Evolutionary conservation across 257 asterid genomes (phyloP).

Genomic region (Ilex asprella): DNA sequence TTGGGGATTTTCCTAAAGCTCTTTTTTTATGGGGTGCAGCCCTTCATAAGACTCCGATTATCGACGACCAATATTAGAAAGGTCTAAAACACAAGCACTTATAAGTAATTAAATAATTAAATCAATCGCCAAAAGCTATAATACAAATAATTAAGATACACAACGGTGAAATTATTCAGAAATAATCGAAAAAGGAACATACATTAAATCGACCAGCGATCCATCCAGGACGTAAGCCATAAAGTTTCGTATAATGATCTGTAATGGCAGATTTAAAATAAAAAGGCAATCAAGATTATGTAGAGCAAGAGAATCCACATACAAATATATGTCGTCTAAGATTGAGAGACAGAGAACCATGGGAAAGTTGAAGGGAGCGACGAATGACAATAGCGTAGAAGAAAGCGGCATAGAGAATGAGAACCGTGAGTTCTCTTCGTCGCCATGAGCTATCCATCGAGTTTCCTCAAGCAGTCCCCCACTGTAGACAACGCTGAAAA

Average conservation of each 20-base stretch:
- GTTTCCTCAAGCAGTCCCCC: neutral
- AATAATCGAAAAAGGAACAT: constrained; percentile 8
- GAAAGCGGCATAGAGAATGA: constrained; percentile 48
- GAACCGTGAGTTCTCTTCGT: constrained; percentile 59
- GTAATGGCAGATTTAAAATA: constrained; percentile 18
- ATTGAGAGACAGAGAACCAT: constrained; percentile 30
- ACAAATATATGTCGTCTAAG: neutral
- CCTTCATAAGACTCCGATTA: no score
- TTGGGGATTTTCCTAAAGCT: no score
- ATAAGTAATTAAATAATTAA: neutral
- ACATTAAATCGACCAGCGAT: constrained; percentile 55
- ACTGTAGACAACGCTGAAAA: no score
- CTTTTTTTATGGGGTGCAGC: no score
- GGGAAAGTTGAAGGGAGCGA: constrained; percentile 85
- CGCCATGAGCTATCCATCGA: constrained; percentile 39
- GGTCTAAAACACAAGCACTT: neutral
- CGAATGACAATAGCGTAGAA: constrained; percentile 60
- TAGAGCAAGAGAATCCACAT: neutral
- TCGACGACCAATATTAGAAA: no score
- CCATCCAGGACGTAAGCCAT: constrained; percentile 81
- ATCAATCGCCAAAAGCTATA: neutral
- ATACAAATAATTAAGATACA: neutral
- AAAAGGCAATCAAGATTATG: neutral
- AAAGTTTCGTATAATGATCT: constrained; percentile 63
- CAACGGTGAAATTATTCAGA: neutral